Base-by-base conservation (phyloP, 2,329 filamentous ascomycete genomes). In the Aspergillus quadricinctus region DNA sequence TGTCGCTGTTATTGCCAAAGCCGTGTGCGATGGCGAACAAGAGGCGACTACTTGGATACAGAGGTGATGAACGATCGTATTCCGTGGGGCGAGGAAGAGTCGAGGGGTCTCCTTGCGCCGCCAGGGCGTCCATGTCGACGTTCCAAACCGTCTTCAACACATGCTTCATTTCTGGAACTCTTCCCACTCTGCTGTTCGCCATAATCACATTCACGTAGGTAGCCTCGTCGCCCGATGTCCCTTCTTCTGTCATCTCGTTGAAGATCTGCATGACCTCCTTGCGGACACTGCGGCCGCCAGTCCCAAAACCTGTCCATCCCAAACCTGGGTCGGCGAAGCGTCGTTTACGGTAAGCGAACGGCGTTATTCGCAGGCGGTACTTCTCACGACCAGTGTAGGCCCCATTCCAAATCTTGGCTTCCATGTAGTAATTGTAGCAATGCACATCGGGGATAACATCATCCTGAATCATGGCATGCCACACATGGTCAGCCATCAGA, bases 1-100 rank as follows among this genome's bases (percentile, higher is more conserved):
- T 77, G 54, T 87, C 79, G 49, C 82, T 85, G 70, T 87, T 89
- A 58, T 79, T 80, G n/a, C 87, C 83, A 60, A 87, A 89, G 1
- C 80, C 77, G 66, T 90, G 85, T 5, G 87, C 86, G n/a, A 92
- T 74, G 8, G 86, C 81, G 54, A 83, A 77, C 23, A 93, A 77
- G 0, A 92, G 77, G 2, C 77, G 75, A 7, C 69, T 60, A 0
- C 82, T 84, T 2, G 90, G 89, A 51, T 78, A 75, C 31, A 88
- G 70, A 7, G 83, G 80, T 1, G 83, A 86, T 28, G 78, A 75
- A 0, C 62, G 64, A 1, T 75, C 67, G 46, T 83, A 79, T 1
- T 66, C 64, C 29, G 67, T 75, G n/a, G 76, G 69, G 1, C 68
- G 66, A 11, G 70, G 65, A 19, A 73, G 57, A 4, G 60, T 58